Evolutionary conservation across 164 flowering plant species (phyloP).

Genomic region (Umbilicus rupestris): DNA sequence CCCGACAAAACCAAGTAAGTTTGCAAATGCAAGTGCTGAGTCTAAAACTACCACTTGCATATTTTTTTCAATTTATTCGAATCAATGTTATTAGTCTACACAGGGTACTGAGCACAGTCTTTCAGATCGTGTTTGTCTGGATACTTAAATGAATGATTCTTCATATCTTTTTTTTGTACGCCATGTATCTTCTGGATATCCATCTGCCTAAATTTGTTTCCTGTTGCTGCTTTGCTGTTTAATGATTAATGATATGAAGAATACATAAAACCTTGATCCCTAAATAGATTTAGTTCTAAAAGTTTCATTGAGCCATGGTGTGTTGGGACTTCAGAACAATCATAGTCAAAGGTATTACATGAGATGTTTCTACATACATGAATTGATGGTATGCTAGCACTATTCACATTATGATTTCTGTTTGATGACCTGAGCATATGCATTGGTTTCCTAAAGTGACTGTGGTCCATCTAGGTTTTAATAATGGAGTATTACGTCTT

Average conservation of each 20-base stretch:
- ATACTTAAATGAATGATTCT: background rate
- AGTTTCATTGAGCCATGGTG: background rate
- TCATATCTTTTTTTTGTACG: background rate
- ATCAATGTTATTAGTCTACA: background rate
- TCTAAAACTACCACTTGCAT: background rate
- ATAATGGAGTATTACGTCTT: background rate
- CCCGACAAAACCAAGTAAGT: conserved; percentile 39
- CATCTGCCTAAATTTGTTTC: background rate
- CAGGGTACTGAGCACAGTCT: background rate
- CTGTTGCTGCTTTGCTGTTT: background rate
- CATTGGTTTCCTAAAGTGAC: background rate
- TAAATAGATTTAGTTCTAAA: background rate
- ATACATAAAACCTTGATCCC: background rate
- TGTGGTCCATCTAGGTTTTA: background rate
- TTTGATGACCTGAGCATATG: conserved; percentile 2
- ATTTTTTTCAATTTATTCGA: background rate
- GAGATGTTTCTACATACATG: background rate
- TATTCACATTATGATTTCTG: conserved; percentile 3
- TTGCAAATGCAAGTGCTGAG: background rate
- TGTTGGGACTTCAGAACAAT: background rate
- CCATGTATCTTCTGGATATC: background rate
- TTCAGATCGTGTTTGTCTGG: background rate
- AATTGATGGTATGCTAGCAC: background rate
- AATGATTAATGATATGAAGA: background rate
- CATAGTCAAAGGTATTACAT: too few species aligned